These are phyloP conservation scores for Ophiorrhiza pumila DNA, from an alignment of 257 asterid genomes.

Conservation along the genomic window DNA sequence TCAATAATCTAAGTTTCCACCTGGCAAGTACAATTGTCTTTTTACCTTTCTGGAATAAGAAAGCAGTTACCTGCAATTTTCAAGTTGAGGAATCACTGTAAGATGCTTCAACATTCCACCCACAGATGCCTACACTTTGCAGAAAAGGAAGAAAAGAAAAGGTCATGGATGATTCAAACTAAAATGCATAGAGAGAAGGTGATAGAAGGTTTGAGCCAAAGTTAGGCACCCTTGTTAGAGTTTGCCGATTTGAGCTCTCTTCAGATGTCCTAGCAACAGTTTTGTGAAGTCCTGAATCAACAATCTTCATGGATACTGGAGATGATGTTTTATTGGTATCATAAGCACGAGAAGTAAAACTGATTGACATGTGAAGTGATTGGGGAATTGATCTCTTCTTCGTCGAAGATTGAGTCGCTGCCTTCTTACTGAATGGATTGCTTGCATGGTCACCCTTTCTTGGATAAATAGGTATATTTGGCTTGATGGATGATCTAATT, in stretches of 20 bases:
- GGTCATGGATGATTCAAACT: neutral
- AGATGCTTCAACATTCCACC: slow-evolving; percentile 32
- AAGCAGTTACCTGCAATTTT: slow-evolving; percentile 44
- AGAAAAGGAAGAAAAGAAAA: neutral
- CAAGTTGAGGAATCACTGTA: slow-evolving; percentile 32
- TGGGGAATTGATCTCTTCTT: slow-evolving; percentile 41
- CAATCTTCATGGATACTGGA: slow-evolving; percentile 38
- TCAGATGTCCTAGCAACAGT: slow-evolving; percentile 44
- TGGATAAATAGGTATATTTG: slow-evolving; percentile 28
- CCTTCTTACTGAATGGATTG: slow-evolving; percentile 34
- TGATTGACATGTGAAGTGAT: slow-evolving; percentile 62
- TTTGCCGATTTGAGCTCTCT: slow-evolving; percentile 36
- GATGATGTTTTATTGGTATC: slow-evolving; percentile 35
- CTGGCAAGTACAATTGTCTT: neutral
- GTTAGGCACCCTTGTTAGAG: slow-evolving; percentile 43
- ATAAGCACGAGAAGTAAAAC: slow-evolving; percentile 29
- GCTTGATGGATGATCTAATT: slow-evolving; percentile 31
- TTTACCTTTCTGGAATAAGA: slow-evolving; percentile 5
- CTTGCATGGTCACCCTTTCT: slow-evolving; percentile 23
- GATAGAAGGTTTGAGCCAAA: slow-evolving; percentile 7
- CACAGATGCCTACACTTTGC: slow-evolving; percentile 42
- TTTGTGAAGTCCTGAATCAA: slow-evolving; percentile 34
- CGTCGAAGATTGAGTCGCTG: slow-evolving; percentile 25
- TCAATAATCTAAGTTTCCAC: neutral
- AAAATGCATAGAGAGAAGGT: slow-evolving; percentile 4